These are phyloP conservation scores for Artemisia tridentata DNA, from an alignment of 129 eudicot species.

Conservation along the genomic window DNA sequence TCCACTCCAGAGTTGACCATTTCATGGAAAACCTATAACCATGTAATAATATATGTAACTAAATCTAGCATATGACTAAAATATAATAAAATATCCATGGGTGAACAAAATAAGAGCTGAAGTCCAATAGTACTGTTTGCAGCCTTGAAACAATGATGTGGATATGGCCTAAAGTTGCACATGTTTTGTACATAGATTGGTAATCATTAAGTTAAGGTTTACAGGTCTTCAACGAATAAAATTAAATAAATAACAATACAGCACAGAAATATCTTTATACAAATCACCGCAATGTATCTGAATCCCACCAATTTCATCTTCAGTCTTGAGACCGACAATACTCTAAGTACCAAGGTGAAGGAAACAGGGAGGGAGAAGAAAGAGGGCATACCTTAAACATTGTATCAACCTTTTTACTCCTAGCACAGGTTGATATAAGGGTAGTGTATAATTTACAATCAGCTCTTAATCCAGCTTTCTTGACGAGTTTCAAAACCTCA, in stretches of 20 bases:
- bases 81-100: background rate
- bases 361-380: conserved; percentile 2
- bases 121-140: background rate
- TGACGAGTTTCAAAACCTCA: conserved; percentile 66
- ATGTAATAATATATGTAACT: conserved; percentile 6
- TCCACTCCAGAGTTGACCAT: conserved; percentile 88
- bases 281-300: no score
- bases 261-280: no score
- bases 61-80: conserved; percentile 12
- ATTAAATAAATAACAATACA: no score
- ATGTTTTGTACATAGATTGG: no score
- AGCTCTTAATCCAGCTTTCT: conserved; percentile 69
- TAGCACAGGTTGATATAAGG: conserved; percentile 91
- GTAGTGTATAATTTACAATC: conserved; percentile 97
- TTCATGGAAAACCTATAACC: conserved; percentile 89
- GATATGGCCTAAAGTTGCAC: no score
- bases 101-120: conserved; percentile 14
- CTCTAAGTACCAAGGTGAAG: background rate
- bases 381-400: conserved; percentile 76
- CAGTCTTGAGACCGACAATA: conserved; percentile 12
- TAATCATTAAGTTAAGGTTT: no score
- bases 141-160: no score
- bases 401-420: conserved; percentile 86
- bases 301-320: background rate
- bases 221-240: no score